phyloP scores from a whole-genome alignment of 495 filamentous ascomycete species.

The Trichoderma virens region DNA sequence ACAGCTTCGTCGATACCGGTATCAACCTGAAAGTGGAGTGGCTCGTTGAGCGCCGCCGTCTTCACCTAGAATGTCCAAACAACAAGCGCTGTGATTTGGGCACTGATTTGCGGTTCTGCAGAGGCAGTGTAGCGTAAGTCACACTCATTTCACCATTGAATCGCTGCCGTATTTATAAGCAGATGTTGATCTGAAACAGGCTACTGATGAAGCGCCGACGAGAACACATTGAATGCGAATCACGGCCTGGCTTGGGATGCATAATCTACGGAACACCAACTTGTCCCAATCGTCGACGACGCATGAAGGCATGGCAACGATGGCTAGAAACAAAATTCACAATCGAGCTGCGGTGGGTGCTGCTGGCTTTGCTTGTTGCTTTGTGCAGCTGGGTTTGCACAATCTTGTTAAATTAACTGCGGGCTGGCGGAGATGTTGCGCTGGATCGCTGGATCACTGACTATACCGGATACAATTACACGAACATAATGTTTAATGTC shows the following conservation, averaged over 20 bases:
- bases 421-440: neutral
- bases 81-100: conserved; percentile 41
- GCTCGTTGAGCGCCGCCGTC: conserved; percentile 49
- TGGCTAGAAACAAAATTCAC: conserved; percentile 29
- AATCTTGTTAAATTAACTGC: neutral
- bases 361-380: conserved; percentile 24
- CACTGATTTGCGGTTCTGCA: conserved; percentile 44
- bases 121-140: conserved; percentile 42
- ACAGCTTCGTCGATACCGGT: conserved; percentile 56
- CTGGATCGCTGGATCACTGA: neutral
- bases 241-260: conserved; percentile 42
- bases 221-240: conserved; percentile 47
- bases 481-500: neutral
- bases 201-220: conserved; percentile 45
- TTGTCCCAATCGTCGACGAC: conserved; percentile 29
- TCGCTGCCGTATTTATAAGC: neutral
- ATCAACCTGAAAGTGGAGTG: conserved; percentile 59
- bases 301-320: conserved; percentile 23
- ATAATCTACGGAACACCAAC: conserved; percentile 40
- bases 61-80: conserved; percentile 46
- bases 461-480: neutral
- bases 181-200: conserved; percentile 17
- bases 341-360: conserved; percentile 26
- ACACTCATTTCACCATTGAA: neutral
- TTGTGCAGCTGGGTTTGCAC: conserved; percentile 16